Evolutionary conservation across 768 basidiomycete genomes (phyloP).

Genomic region (Crassisporium funariophilum): DNA sequence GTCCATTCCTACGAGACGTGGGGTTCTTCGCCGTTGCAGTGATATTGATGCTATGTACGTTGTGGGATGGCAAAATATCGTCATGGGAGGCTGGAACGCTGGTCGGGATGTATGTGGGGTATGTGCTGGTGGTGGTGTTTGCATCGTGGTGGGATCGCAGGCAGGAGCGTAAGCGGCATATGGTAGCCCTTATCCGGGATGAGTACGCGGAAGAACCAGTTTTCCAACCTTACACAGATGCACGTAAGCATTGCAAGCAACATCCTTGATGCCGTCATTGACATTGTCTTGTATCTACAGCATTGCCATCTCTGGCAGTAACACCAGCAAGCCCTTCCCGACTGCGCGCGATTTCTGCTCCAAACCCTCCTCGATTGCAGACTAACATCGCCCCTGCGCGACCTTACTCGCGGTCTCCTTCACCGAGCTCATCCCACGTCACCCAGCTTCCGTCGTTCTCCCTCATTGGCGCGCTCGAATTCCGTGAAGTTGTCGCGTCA

Average conservation of each 20-base stretch:
- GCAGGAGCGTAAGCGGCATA: slow-evolving; percentile 44
- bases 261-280: slow-evolving; percentile 1
- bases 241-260: slow-evolving; percentile 58
- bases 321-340: slow-evolving; percentile 36
- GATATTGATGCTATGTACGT: slow-evolving; percentile 68
- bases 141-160: slow-evolving; percentile 77
- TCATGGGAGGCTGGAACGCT: slow-evolving; percentile 74
- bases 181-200: slow-evolving; percentile 55
- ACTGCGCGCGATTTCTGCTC: slow-evolving; percentile 42
- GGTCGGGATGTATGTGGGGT: slow-evolving; percentile 72
- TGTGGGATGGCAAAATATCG: slow-evolving; percentile 74
- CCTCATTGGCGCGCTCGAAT: slow-evolving; percentile 93
- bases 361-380: slow-evolving; percentile 37
- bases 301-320: slow-evolving; percentile 30
- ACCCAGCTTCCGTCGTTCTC: slow-evolving; percentile 82
- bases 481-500: slow-evolving; percentile 85
- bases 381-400: slow-evolving; percentile 38
- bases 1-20: slow-evolving; percentile 90
- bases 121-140: slow-evolving; percentile 75
- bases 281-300: slow-evolving; percentile 9
- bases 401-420: slow-evolving; percentile 50
- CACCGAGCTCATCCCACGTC: slow-evolving; percentile 45
- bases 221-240: slow-evolving; percentile 59
- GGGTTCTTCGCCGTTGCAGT: slow-evolving; percentile 92
- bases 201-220: slow-evolving; percentile 56